phyloP scores from a whole-genome alignment of 352 stramenopile species.

The Globisporangium orthogonon region DNA sequence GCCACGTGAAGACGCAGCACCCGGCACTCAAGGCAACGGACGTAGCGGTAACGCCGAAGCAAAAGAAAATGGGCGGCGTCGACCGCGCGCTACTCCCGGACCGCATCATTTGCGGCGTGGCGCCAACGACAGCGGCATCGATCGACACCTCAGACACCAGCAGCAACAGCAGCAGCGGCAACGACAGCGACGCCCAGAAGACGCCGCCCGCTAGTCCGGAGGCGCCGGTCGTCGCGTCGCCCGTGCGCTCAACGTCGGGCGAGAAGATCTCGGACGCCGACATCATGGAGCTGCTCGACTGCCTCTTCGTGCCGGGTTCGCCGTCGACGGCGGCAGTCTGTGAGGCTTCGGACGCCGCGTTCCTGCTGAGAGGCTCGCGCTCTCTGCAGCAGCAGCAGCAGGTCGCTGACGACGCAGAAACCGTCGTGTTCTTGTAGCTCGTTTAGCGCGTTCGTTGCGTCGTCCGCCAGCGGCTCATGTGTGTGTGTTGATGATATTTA shows the following conservation, averaged over 20 bases:
- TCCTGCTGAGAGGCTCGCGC: background rate
- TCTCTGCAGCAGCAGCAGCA: no score
- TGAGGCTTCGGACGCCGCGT: background rate
- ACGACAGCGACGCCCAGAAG: background rate
- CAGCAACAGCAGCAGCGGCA: constrained; percentile 1
- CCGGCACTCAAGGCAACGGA: no score
- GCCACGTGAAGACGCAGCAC: constrained; percentile 62
- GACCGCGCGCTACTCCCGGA: constrained; percentile 1
- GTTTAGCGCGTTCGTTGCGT: no score
- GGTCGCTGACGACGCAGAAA: background rate
- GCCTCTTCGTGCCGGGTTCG: constrained; percentile 7
- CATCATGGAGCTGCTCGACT: constrained; percentile 17
- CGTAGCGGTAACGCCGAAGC: no score
- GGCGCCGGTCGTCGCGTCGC: background rate
- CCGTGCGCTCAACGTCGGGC: background rate
- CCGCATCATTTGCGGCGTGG: constrained; percentile 1
- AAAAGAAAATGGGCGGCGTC: no score
- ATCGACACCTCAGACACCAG: background rate
- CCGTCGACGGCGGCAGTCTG: background rate
- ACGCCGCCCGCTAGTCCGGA: background rate
- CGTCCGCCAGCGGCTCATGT: background rate
- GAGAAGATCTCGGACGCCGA: constrained; percentile 13
- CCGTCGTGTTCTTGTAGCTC: background rate
- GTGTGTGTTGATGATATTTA: background rate
- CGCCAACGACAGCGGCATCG: background rate